A percentile compares a stretch with the other conserved stretches of the same genome.
These are phyloP conservation scores for Fusarium siculi DNA, from an alignment of 2,329 filamentous ascomycete species.

Conservation along the genomic window DNA sequence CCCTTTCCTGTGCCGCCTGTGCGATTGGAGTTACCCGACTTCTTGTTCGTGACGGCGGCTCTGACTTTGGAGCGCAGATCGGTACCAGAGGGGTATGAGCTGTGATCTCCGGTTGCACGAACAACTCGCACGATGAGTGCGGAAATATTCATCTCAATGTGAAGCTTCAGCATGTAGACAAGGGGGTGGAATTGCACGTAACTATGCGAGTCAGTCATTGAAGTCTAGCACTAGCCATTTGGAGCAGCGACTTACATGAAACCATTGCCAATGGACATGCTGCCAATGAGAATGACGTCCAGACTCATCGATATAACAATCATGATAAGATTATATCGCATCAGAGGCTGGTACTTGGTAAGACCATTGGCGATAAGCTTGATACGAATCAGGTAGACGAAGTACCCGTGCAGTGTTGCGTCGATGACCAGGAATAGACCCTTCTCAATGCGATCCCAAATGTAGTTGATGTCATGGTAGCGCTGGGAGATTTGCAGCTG, in stretches of 20 bases:
- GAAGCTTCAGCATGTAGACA: slow-evolving; percentile 42
- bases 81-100: slow-evolving; percentile 30
- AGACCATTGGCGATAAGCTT: slow-evolving; percentile 54
- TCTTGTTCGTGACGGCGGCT: background rate
- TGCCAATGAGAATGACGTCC: slow-evolving; percentile 41
- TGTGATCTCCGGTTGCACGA: slow-evolving; percentile 37
- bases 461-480: slow-evolving; percentile 24
- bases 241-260: slow-evolving; percentile 27
- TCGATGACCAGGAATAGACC: slow-evolving; percentile 29
- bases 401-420: slow-evolving; percentile 48
- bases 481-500: slow-evolving; percentile 28
- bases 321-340: slow-evolving; percentile 47
- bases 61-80: slow-evolving; percentile 31
- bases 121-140: slow-evolving; percentile 38
- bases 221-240: background rate
- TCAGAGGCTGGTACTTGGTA: slow-evolving; percentile 59
- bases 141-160: slow-evolving; percentile 43
- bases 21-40: background rate
- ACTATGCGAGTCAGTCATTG: background rate
- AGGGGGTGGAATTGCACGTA: slow-evolving; percentile 42
- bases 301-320: slow-evolving; percentile 41
- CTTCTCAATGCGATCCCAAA: slow-evolving; percentile 35
- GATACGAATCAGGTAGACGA: slow-evolving; percentile 57
- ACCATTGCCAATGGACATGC: slow-evolving; percentile 39
- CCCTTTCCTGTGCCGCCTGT: background rate